phyloP scores from a whole-genome alignment of 108 stramenopile species.

The Skeletonema menzelii region DNA sequence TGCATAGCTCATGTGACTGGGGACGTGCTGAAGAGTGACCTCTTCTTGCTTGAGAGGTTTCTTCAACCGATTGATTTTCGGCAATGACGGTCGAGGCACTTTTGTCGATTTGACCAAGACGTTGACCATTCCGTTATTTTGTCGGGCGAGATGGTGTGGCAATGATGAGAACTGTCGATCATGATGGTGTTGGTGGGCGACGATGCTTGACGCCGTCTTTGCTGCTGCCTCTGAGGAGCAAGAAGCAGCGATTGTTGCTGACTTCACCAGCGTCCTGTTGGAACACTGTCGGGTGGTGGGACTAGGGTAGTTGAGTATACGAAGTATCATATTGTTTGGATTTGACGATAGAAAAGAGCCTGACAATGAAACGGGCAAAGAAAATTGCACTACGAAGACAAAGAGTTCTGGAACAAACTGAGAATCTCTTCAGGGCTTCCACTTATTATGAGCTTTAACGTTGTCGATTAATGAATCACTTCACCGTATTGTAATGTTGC shows the following conservation, averaged over 20 bases:
- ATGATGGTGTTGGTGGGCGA: not conserved
- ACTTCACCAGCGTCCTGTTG: not conserved
- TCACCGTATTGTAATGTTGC: too few species aligned
- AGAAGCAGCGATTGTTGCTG: too few species aligned
- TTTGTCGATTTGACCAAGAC: slow-evolving; percentile 42
- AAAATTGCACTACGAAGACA: too few species aligned
- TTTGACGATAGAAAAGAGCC: too few species aligned
- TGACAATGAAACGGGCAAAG: too few species aligned
- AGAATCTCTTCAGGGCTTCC: too few species aligned
- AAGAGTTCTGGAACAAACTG: too few species aligned
- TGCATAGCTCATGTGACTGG: slow-evolving; percentile 53
- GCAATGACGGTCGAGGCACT: slow-evolving; percentile 25
- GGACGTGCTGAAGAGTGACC: slow-evolving; percentile 3
- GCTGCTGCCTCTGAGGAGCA: too few species aligned
- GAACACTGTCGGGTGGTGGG: not conserved
- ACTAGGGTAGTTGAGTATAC: not conserved
- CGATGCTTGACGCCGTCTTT: too few species aligned
- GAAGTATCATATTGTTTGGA: not conserved
- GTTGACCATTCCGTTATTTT: slow-evolving; percentile 46
- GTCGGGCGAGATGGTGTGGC: slow-evolving; percentile 37
- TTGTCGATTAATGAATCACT: too few species aligned
- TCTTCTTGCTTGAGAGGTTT: not conserved
- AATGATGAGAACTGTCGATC: not conserved
- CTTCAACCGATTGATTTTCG: not conserved
- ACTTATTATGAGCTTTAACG: too few species aligned